Evolutionary conservation across 2,329 filamentous ascomycete species (phyloP).

Genomic region (Xylariaceae sp.): DNA sequence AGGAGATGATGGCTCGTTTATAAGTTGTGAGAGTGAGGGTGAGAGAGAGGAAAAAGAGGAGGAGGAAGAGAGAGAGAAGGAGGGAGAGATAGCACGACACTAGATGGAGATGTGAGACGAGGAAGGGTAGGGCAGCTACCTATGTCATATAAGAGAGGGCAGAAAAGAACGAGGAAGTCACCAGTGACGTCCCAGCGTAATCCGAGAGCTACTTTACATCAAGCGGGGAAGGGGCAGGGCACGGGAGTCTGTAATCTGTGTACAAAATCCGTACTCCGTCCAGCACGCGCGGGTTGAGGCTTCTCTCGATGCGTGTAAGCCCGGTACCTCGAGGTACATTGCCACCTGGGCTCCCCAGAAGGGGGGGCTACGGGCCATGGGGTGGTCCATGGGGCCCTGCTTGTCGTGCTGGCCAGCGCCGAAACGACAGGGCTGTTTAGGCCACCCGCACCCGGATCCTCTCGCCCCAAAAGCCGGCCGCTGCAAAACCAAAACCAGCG

Average conservation of each 20-base stretch:
- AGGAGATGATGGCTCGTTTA: not conserved
- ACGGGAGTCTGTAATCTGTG: no score
- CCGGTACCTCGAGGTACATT: not conserved
- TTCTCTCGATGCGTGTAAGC: not conserved
- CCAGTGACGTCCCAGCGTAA: no score
- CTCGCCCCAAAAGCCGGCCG: constrained; percentile 1
- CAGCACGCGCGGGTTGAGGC: not conserved
- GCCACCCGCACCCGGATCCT: constrained; percentile 15
- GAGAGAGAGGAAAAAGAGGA: not conserved
- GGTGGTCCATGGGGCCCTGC: not conserved
- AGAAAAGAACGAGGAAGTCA: no score
- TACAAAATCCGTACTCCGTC: no score
- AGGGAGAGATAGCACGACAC: not conserved
- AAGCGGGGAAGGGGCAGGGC: no score
- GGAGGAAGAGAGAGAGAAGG: not conserved
- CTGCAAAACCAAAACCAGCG: constrained; percentile 1
- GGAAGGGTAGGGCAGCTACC: no score
- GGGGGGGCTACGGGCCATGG: not conserved
- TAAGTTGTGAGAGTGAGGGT: not conserved
- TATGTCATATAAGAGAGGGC: not conserved
- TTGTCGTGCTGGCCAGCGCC: constrained; percentile 8
- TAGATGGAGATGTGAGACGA: not conserved
- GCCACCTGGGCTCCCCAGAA: not conserved
- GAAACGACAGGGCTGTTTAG: constrained; percentile 15
- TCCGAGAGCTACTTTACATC: no score